A percentile compares a stretch with the other conserved stretches of the same genome.
phyloP scores from a whole-genome alignment of 2,329 filamentous ascomycete species.

The Fusarium sp. region DNA sequence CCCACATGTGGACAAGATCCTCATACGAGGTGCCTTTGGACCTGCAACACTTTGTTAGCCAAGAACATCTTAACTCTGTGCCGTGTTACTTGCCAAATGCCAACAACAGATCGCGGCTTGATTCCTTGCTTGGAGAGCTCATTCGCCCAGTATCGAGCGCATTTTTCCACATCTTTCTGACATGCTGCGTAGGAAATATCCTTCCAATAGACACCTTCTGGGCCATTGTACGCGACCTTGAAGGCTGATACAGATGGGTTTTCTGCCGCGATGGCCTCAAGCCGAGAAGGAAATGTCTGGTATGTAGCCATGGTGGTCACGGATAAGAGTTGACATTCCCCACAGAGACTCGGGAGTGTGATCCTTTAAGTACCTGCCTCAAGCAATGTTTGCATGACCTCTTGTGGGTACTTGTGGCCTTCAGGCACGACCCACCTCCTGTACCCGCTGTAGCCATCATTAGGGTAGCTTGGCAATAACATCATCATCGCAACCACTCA shows the following conservation, averaged over 20 bases:
- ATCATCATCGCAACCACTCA: no score
- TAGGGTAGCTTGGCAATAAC: no score
- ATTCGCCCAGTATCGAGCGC: constrained; percentile 19
- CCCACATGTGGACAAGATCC: constrained; percentile 28
- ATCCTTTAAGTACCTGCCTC: no score
- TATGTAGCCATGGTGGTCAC: neutral
- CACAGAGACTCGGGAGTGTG: no score
- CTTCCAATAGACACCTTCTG: constrained; percentile 2
- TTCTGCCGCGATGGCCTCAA: neutral
- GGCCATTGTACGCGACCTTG: neutral
- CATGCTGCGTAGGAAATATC: constrained; percentile 12
- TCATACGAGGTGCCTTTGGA: constrained; percentile 18
- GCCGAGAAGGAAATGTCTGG: neutral
- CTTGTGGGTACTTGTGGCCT: no score
- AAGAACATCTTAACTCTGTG: neutral
- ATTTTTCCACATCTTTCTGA: constrained; percentile 5
- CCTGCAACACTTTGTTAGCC: constrained; percentile 2
- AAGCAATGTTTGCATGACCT: no score
- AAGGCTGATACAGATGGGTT: constrained; percentile 22
- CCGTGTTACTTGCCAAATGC: constrained; percentile 15
- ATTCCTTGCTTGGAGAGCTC: neutral
- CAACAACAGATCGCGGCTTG: constrained; percentile 16
- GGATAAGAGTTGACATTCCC: neutral
- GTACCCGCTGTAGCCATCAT: no score
- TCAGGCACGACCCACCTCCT: no score